A percentile compares a stretch with the other conserved stretches of the same genome.
Evolutionary conservation across 148 eudicot genomes (phyloP).

Genomic region (Vaccinium macrocarpon): DNA sequence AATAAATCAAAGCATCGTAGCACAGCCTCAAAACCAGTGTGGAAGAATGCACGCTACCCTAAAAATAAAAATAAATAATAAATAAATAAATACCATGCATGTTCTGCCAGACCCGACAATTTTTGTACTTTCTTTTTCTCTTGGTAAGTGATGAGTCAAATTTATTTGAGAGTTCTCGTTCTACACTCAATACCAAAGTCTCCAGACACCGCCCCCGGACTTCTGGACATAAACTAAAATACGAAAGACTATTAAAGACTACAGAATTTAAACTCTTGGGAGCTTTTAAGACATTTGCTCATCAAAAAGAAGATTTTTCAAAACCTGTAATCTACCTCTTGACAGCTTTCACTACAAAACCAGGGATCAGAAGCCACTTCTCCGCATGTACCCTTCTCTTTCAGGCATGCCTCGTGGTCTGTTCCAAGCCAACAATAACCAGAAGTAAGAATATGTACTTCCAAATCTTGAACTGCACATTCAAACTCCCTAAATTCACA

Average conservation of each 20-base stretch:
- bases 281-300: not conserved
- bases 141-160: not conserved
- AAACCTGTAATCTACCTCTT: slow-evolving; percentile 45
- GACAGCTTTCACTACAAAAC: slow-evolving; percentile 77
- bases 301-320: not conserved
- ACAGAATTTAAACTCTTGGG: not conserved
- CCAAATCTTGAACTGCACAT: not conserved
- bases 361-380: slow-evolving; percentile 43
- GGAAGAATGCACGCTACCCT: not conserved
- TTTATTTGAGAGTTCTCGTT: not conserved
- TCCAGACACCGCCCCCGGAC: not conserved
- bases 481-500: slow-evolving; percentile 2
- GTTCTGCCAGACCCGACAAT: not conserved
- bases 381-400: slow-evolving; percentile 29
- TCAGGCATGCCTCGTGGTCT: slow-evolving; percentile 75
- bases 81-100: not conserved
- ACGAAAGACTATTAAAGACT: not conserved
- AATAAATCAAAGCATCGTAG: not conserved
- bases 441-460: slow-evolving; percentile 7
- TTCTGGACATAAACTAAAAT: not conserved
- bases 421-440: slow-evolving; percentile 29
- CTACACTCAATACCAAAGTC: not conserved
- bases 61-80: not conserved
- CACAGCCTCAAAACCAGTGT: not conserved
- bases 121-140: not conserved